Conservation (phyloP, 345 rosid genomes). For the Theobroma cacao region DNA sequence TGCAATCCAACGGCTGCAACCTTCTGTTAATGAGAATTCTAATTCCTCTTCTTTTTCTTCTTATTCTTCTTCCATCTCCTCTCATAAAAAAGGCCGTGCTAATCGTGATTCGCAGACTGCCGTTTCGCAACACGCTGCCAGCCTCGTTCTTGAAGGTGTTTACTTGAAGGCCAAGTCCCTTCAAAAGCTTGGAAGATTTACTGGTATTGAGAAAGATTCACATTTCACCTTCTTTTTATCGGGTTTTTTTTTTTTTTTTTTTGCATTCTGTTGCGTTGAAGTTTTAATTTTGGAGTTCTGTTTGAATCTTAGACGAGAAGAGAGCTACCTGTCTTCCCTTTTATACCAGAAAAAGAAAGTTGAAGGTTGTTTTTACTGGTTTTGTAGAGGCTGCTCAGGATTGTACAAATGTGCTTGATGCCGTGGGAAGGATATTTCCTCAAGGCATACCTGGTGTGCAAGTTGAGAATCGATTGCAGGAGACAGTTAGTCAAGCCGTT, state of each 20-base stretch:
- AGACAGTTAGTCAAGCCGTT: constrained; percentile 85
- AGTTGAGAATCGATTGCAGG: constrained; percentile 71
- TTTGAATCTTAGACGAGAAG: constrained; percentile 12
- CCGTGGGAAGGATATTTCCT: constrained; percentile 75
- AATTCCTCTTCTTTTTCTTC: background rate
- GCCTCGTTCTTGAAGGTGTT: constrained; percentile 83
- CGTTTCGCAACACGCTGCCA: constrained; percentile 79
- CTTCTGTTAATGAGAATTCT: constrained; percentile 50
- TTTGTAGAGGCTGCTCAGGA: constrained; percentile 82
- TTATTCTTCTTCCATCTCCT: background rate
- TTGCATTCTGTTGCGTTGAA: background rate
- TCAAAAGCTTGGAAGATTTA: constrained; percentile 78
- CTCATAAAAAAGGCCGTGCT: constrained; percentile 49
- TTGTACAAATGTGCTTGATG: constrained; percentile 84
- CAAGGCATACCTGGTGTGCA: constrained; percentile 83
- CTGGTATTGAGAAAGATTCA: constrained; percentile 36
- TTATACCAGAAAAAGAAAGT: background rate
- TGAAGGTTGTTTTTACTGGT: background rate
- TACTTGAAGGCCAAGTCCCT: constrained; percentile 90
- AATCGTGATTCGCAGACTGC: constrained; percentile 43
- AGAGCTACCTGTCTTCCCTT: background rate
- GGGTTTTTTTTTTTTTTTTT: background rate
- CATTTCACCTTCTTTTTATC: background rate
- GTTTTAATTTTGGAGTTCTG: background rate
- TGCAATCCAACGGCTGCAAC: constrained; percentile 70